Evolutionary conservation across 441 rosid species (phyloP), one percentile per base, ranked within the genome.

Genomic region (Manihot esculenta): DNA sequence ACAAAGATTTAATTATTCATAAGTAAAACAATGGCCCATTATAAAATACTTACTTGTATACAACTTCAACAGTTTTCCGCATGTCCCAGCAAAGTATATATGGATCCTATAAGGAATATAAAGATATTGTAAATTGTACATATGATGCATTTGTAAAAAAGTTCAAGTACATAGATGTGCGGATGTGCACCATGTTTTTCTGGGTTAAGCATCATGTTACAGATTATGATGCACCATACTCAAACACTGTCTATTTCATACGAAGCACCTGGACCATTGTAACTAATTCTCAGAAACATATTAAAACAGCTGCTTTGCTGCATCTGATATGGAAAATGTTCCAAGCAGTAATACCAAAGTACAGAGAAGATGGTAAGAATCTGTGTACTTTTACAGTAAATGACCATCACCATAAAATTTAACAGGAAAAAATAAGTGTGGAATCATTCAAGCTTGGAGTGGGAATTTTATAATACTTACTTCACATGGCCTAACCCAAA

Each of bases 31-130:
- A 26, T 5, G 3, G 42, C 21, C 60, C 24, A 56, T 44, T 2
- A 41, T 56, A 4, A 45, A 35, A 42, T 64, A 84, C 95, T 85
- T 73, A 94, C 96, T 94, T 92, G 82, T 87, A 92, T 47, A 94
- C 92, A 66, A 86, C 88, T 73, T 94, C 92, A 70, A 86, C 97
- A 70, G 96, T 74, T 80, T 89, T 89, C 47, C 96, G 85, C 62
- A 92, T 74, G 80, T 92, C 99, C 98, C 98, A 94, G 79, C 98
- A 91, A 75, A 90, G 81, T 68, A 94, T 89, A 78, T 89, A 94
- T 63, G 98, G 97, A 80, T 94, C 99, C 96, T 92, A 50, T 73
- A 75, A 70, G 69, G 48, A 55, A 76, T 42, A 73, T 57, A 57
- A 57, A 62, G 41, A 58, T 54, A 67, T n/a, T 47, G 45, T 79